Base-by-base conservation (phyloP, 208 protist species). In the Crithidia sp. region DNA sequence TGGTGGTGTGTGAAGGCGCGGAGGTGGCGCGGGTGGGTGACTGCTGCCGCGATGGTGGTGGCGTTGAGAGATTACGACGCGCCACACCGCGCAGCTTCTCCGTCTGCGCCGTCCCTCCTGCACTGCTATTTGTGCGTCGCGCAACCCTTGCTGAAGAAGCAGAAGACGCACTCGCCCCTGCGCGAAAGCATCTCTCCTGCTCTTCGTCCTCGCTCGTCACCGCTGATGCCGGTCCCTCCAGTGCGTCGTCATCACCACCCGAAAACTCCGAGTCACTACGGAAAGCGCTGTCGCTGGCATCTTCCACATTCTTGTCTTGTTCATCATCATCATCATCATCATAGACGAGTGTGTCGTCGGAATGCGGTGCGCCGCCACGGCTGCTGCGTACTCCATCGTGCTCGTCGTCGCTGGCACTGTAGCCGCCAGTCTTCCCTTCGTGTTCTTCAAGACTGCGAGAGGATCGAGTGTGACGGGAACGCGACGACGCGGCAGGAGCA, bases 321-420 rank as follows among this genome's bases (percentile, higher is more conserved):
- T 28, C 66, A 37, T 16, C 19, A 10, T 63, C 54, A 41, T 54
- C 60, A 14, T 74, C 19, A 55, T 60, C 69, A 2, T 67, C 59
- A 47, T 79, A 79, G 37, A 79, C 67, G 10, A 79, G 67, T 0
- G 74, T 79, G 49, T 73, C 67, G 12, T 73, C 47, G 2, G 57
- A 57, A 8, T 45, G 14, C 16, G 17, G 9, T 4, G 47, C 40
- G n/a, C n/a, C 64, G 4, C 5, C 16, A 28, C 28, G 28, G 41
- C 12, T 36, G 52, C 14, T 9, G 19, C 8, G 16, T 39, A 19
- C 12, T 13, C 17, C 36, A 39, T 36, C 50, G 2, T 5, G 37
- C 9, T n/a, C 52, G 7, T 17, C n/a, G 41, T 44, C 52, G 16
- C 16, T 28, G 28, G 0, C 28, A 28, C 28, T 28, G 28, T 28